phyloP scores from a whole-genome alignment of 495 filamentous ascomycete genomes.

The Neohortaea acidophila region DNA sequence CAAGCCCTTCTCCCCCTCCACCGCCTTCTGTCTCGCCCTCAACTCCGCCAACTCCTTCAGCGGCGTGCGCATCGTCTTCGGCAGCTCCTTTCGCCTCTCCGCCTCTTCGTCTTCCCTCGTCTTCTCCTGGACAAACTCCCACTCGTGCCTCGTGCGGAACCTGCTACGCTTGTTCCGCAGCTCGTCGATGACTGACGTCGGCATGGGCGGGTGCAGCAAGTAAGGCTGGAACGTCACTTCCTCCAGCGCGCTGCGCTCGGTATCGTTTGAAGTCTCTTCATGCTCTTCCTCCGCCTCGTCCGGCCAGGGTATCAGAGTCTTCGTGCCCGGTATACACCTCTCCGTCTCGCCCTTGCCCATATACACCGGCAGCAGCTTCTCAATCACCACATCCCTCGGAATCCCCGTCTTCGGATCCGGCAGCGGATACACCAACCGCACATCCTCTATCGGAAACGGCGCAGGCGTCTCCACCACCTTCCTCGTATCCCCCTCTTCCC shows the following conservation, averaged over 20 bases:
- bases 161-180: slow-evolving; percentile 69
- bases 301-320: slow-evolving; percentile 62
- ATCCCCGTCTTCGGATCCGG: slow-evolving; percentile 44
- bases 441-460: slow-evolving; percentile 47
- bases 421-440: slow-evolving; percentile 69
- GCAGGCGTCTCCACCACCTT: slow-evolving; percentile 27
- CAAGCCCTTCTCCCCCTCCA: slow-evolving; percentile 33
- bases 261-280: slow-evolving; percentile 49
- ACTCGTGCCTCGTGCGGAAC: slow-evolving; percentile 69
- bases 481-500: neutral
- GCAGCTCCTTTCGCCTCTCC: slow-evolving; percentile 40
- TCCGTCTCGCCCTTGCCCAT: slow-evolving; percentile 32
- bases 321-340: slow-evolving; percentile 37
- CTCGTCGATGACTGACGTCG: slow-evolving; percentile 65
- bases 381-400: slow-evolving; percentile 58
- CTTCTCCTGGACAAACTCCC: slow-evolving; percentile 46
- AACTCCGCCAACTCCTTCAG: slow-evolving; percentile 34
- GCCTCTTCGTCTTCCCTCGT: slow-evolving; percentile 43
- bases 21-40: slow-evolving; percentile 29
- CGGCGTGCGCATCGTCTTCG: slow-evolving; percentile 40
- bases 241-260: slow-evolving; percentile 60
- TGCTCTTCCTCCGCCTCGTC: slow-evolving; percentile 27
- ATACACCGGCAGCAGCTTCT: slow-evolving; percentile 39
- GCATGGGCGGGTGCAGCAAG: slow-evolving; percentile 62
- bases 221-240: slow-evolving; percentile 59